Evolutionary conservation across 345 rosid genomes (phyloP).

Genomic region (Passiflora organensis): DNA sequence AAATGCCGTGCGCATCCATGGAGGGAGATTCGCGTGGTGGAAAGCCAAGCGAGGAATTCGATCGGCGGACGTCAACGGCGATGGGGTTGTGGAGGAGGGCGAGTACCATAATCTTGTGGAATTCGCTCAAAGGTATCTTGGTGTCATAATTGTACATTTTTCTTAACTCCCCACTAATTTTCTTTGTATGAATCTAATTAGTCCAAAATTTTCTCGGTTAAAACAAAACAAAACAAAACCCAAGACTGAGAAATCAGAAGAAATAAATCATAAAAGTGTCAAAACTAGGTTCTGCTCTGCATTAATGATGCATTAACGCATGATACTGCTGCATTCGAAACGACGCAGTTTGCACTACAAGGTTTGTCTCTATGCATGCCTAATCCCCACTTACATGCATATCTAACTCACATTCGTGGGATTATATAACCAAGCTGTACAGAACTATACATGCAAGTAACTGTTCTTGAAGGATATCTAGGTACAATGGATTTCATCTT

Average conservation of each 20-base stretch:
- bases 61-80: slow-evolving; percentile 11
- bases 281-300: background rate
- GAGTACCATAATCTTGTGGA: slow-evolving; percentile 5
- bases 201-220: background rate
- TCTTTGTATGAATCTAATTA: background rate
- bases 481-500: background rate
- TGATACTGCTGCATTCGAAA: background rate
- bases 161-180: background rate
- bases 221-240: no score
- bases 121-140: background rate
- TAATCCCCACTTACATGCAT: background rate
- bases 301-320: background rate
- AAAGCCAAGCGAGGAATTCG: slow-evolving; percentile 4
- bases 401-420: background rate
- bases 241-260: background rate
- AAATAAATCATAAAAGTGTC: background rate
- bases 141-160: background rate
- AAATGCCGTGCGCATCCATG: background rate
- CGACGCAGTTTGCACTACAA: background rate
- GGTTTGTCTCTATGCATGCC: background rate
- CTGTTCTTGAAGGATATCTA: background rate
- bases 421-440: background rate
- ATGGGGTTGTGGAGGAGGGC: background rate
- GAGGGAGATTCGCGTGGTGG: slow-evolving; percentile 7
- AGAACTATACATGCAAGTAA: background rate